Conservation (phyloP, 169 alveolate genomes). For the Babesia gibsoni region DNA sequence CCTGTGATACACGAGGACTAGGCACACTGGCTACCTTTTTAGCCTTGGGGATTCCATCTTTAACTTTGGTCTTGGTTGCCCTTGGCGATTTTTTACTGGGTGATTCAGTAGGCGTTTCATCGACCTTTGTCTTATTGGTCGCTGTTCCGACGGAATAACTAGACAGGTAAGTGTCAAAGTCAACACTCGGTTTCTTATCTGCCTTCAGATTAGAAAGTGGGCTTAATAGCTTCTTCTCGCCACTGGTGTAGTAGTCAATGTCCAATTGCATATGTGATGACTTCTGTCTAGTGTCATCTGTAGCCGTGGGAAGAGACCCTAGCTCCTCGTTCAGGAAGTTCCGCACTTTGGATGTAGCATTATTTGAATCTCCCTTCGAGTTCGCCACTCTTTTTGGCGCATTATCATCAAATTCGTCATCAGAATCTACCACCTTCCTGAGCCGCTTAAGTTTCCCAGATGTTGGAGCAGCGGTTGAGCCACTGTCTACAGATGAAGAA, state of each 20-base stretch:
- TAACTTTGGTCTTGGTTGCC: neutral
- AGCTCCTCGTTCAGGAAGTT: neutral
- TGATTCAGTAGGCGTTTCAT: neutral
- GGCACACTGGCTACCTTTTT: neutral
- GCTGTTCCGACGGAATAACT: neutral
- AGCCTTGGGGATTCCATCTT: neutral
- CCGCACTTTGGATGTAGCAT: neutral
- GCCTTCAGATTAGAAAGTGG: neutral
- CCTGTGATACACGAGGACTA: neutral
- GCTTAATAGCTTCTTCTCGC: neutral
- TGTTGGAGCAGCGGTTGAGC: neutral
- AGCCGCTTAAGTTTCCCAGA: slow-evolving; percentile 4
- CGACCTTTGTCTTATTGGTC: neutral
- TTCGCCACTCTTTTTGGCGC: neutral
- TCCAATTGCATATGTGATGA: slow-evolving; percentile 24
- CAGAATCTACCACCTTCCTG: slow-evolving; percentile 35
- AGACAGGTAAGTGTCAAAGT: slow-evolving; percentile 20
- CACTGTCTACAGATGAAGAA: neutral
- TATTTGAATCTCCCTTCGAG: neutral
- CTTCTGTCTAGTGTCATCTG: neutral
- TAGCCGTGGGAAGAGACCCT: neutral
- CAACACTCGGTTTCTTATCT: neutral
- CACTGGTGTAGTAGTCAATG: slow-evolving; percentile 28
- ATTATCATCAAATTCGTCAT: neutral
- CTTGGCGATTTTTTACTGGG: neutral